These are phyloP conservation scores for Phaseolus lunatus DNA, from an alignment of 306 rosid species.

Conservation along the genomic window DNA sequence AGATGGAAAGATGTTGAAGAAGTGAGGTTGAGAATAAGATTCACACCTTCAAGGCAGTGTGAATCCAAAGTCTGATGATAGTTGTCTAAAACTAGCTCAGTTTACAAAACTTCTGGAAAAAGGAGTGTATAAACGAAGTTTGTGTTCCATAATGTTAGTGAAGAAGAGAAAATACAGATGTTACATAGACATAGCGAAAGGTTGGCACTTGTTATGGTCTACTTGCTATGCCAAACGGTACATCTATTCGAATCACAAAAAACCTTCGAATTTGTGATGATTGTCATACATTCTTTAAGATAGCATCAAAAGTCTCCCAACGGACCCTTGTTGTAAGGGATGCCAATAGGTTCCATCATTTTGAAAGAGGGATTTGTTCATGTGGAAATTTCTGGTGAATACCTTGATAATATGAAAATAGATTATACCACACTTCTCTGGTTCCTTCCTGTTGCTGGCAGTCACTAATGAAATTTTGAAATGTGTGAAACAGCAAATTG, in stretches of 20 bases:
- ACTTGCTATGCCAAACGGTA: no score
- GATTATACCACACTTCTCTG: constrained; percentile 11
- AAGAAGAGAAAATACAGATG: constrained; percentile 65
- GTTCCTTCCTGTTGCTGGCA: not conserved
- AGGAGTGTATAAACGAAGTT: constrained; percentile 66
- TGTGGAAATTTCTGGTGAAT: constrained; percentile 83
- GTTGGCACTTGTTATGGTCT: no score
- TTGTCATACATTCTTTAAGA: no score
- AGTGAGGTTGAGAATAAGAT: constrained; percentile 69
- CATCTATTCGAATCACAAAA: no score
- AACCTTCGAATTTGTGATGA: no score
- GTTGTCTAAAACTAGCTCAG: constrained; percentile 57
- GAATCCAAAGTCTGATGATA: constrained; percentile 65
- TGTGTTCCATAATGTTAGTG: constrained; percentile 73
- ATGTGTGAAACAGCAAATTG: no score
- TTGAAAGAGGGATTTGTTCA: constrained; percentile 67
- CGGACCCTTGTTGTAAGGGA: no score
- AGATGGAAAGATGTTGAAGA: constrained; percentile 74
- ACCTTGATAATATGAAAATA: not conserved
- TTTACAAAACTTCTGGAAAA: constrained; percentile 55
- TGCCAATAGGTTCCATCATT: no score
- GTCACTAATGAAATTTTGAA: no score
- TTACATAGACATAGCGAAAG: no score
- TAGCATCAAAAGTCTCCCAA: no score
- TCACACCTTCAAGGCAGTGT: constrained; percentile 65